phyloP scores from a whole-genome alignment of 2,329 filamentous ascomycete species.

The Botryotinia calthae region DNA sequence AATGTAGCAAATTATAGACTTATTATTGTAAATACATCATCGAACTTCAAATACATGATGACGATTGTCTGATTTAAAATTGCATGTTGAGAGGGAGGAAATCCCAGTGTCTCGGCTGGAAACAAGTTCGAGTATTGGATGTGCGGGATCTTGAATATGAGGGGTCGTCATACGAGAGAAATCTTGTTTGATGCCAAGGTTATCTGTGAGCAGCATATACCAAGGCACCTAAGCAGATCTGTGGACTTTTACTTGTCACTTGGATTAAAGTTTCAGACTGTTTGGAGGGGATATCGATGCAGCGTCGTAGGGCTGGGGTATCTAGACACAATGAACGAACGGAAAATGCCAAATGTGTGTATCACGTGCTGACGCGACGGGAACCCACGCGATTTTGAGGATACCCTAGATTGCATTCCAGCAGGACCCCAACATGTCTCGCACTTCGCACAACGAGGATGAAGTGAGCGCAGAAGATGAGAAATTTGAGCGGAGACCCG shows the following conservation, averaged over 20 bases:
- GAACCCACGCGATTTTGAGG: not conserved
- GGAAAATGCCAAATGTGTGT: not conserved
- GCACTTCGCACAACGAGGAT: not conserved
- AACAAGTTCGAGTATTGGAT: not conserved
- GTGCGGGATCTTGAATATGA: not conserved
- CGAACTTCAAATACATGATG: not conserved
- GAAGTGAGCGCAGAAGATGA: constrained; percentile 2
- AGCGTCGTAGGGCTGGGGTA: not conserved
- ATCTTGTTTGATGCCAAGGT: not conserved
- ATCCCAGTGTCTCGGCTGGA: not conserved
- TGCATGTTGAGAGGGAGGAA: not conserved
- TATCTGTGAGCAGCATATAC: not conserved
- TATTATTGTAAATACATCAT: not conserved
- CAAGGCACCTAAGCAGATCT: not conserved
- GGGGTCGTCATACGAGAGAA: not conserved
- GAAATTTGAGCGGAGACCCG: constrained; percentile 1
- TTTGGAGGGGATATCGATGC: not conserved
- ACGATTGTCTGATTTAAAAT: not conserved
- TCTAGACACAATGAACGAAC: not conserved
- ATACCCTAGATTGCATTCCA: not conserved
- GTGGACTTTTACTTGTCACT: not conserved
- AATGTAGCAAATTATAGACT: not conserved
- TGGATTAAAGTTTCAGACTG: not conserved
- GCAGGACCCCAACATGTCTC: not conserved
- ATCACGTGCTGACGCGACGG: not conserved